Evolutionary conservation across 208 protist species (phyloP).

Genomic region (Leishmania gerbilli): DNA sequence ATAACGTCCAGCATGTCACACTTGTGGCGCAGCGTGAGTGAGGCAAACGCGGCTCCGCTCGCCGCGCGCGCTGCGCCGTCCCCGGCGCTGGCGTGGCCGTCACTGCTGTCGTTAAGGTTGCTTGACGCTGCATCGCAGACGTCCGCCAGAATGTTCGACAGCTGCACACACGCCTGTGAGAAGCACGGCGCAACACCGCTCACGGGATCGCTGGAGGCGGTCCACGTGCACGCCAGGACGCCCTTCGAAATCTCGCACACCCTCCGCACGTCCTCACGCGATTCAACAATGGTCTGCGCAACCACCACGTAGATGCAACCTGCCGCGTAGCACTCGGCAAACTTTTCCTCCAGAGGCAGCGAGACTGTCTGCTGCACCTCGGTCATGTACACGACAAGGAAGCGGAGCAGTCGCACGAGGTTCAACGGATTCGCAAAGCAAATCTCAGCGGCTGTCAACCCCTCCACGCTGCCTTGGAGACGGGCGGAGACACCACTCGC

Average conservation of each 20-base stretch:
- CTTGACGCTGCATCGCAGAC: constrained; percentile 19
- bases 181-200: constrained; percentile 50
- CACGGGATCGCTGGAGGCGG: constrained; percentile 39
- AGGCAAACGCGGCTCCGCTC: background rate
- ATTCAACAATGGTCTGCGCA: constrained; percentile 62
- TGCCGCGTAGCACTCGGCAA: constrained; percentile 50
- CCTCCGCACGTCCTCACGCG: constrained; percentile 49
- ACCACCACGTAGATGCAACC: constrained; percentile 67
- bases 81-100: background rate
- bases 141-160: constrained; percentile 48
- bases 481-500: background rate
- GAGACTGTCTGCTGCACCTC: constrained; percentile 48
- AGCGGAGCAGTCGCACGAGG: constrained; percentile 41
- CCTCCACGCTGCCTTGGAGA: background rate
- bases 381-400: constrained; percentile 39
- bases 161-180: constrained; percentile 31
- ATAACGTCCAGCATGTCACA: constrained; percentile 65
- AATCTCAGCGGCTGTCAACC: constrained; percentile 64
- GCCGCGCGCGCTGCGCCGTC: background rate
- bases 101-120: background rate
- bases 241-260: constrained; percentile 38
- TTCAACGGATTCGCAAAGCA: constrained; percentile 56
- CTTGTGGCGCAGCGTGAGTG: constrained; percentile 19
- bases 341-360: constrained; percentile 59
- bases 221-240: constrained; percentile 52